Conservation (phyloP, 2,329 filamentous ascomycete genomes). For the Verticillium longisporum region DNA sequence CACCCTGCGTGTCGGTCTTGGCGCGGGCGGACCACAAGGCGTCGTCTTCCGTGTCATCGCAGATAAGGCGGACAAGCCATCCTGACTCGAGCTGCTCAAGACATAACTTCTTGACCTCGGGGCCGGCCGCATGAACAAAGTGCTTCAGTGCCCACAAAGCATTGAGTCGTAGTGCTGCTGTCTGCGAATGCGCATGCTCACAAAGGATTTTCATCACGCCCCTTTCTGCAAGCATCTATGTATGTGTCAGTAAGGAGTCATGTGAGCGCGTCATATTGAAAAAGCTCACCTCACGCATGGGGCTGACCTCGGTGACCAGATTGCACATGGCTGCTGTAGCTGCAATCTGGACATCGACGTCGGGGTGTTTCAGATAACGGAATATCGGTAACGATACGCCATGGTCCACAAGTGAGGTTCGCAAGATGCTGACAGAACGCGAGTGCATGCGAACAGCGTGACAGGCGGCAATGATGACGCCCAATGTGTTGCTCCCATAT, state of each 20-base stretch:
- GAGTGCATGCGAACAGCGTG: slow-evolving; percentile 74
- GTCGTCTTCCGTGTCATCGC: slow-evolving; percentile 51
- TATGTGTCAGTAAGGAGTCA: slow-evolving; percentile 11
- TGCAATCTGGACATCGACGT: slow-evolving; percentile 76
- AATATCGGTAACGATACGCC: slow-evolving; percentile 74
- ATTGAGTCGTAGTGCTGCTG: slow-evolving; percentile 73
- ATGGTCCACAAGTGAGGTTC: slow-evolving; percentile 83
- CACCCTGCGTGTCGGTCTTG: slow-evolving; percentile 18
- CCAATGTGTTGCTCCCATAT: slow-evolving; percentile 66
- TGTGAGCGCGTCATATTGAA: background rate
- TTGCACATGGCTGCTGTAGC: slow-evolving; percentile 83
- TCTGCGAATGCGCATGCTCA: slow-evolving; percentile 74
- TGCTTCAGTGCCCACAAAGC: slow-evolving; percentile 94
- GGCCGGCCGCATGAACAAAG: slow-evolving; percentile 65
- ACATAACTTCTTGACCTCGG: slow-evolving; percentile 68
- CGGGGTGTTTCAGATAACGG: slow-evolving; percentile 63
- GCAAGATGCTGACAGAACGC: slow-evolving; percentile 73
- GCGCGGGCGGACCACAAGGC: slow-evolving; percentile 32
- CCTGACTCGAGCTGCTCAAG: slow-evolving; percentile 69
- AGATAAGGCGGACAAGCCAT: slow-evolving; percentile 77
- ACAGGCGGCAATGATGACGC: slow-evolving; percentile 80
- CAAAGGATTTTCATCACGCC: slow-evolving; percentile 74
- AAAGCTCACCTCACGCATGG: slow-evolving; percentile 72
- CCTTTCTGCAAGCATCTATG: slow-evolving; percentile 62
- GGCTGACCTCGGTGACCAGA: slow-evolving; percentile 79